Evolutionary conservation across 768 basidiomycete species (phyloP).

Genomic region (Suillus plorans): DNA sequence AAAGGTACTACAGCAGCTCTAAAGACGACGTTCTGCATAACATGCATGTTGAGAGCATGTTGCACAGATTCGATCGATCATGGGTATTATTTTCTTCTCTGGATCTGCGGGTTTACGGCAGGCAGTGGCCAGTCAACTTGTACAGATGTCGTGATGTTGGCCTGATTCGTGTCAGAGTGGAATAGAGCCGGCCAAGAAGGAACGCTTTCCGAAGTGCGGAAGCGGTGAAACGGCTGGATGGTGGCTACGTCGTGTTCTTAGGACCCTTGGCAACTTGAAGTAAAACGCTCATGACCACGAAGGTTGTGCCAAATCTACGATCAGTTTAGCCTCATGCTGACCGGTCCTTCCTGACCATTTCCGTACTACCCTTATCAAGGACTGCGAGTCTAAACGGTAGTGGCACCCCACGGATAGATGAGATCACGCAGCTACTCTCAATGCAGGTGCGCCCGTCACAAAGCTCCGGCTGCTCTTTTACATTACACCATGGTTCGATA

Average conservation of each 20-base stretch:
- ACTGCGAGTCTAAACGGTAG: conserved; percentile 26
- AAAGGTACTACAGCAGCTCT: conserved; percentile 2
- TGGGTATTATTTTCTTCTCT: conserved; percentile 4
- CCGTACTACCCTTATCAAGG: conserved; percentile 25
- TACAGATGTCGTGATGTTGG: conserved; percentile 4
- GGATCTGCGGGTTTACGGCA: conserved; percentile 1
- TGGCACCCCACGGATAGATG: conserved; percentile 10
- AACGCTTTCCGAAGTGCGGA: conserved; percentile 2
- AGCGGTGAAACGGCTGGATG: conserved; percentile 3
- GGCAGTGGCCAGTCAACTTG: background rate
- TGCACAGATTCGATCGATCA: conserved; percentile 4
- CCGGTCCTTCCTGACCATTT: conserved; percentile 26
- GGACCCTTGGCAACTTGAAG: conserved; percentile 15
- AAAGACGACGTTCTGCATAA: background rate
- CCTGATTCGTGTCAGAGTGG: conserved; percentile 10
- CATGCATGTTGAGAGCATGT: conserved; percentile 1
- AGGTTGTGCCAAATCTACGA: conserved; percentile 18
- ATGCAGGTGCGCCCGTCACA: conserved; percentile 26
- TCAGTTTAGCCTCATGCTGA: conserved; percentile 29
- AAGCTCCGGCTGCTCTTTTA: conserved; percentile 18
- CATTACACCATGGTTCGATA: conserved; percentile 10
- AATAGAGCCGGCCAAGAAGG: conserved; percentile 9
- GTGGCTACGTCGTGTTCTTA: conserved; percentile 17
- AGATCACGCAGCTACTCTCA: conserved; percentile 23
- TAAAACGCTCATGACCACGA: conserved; percentile 20